phyloP scores from a whole-genome alignment of 2,329 filamentous ascomycete species.

The Penicillium sp. region DNA sequence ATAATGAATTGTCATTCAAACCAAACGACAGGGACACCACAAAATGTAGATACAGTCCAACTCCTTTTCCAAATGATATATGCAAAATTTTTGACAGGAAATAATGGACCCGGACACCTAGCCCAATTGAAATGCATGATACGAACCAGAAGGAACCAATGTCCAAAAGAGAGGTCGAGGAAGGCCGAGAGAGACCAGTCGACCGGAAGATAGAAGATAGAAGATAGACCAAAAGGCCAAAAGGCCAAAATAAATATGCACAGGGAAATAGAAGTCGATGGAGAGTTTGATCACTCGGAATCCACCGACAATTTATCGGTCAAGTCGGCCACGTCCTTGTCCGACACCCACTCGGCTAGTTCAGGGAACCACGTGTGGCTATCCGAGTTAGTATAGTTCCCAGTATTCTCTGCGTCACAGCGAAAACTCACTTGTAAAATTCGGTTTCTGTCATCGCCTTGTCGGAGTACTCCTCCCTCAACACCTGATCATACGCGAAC shows the following conservation, averaged over 20 bases:
- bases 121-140: slow-evolving; percentile 1
- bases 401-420: too few relatives aligned
- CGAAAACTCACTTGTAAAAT: slow-evolving; percentile 41
- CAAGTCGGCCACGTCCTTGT: slow-evolving; percentile 24
- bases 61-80: slow-evolving; percentile 1
- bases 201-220: neutral
- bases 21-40: neutral
- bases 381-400: slow-evolving; percentile 14
- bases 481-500: slow-evolving; percentile 45
- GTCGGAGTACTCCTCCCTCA: slow-evolving; percentile 45
- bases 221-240: neutral
- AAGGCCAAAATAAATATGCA: neutral
- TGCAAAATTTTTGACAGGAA: neutral
- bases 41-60: slow-evolving; percentile 1
- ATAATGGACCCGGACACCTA: neutral
- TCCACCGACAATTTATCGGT: slow-evolving; percentile 7
- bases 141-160: neutral
- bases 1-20: neutral
- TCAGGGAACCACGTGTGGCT: slow-evolving; percentile 45
- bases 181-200: neutral
- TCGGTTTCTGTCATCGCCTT: slow-evolving; percentile 39
- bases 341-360: slow-evolving; percentile 38
- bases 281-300: slow-evolving; percentile 16
- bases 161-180: neutral
- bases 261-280: neutral